Base-by-base conservation (phyloP, 2,329 filamentous ascomycete species). In the Penicillium digitatum region DNA sequence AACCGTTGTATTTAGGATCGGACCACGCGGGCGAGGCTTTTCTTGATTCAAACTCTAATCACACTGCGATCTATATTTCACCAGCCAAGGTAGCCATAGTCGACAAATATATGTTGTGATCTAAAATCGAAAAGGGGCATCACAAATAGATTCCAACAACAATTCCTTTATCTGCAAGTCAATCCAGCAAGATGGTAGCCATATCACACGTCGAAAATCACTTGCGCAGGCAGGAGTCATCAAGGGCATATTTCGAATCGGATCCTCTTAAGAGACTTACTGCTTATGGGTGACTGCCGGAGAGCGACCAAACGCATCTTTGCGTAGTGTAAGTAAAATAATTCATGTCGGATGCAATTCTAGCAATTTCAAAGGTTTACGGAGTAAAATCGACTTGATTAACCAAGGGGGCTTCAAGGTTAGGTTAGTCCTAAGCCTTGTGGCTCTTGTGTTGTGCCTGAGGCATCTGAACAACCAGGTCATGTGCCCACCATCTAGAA, bases 201-300 rank as follows among this genome's bases (percentile, higher is more conserved):
- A 26, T 26, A 3, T 26, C 22, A n/a, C 5, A 40, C 14, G 6
- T n/a, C 5, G 16, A 22, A 16, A 20, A 18, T 34, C 26, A 46
- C 27, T 57, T 60, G 37, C 52, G 48, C 12, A 62, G 18, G 27
- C 54, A 58, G n/a, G 60, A 62, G 29, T 45, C 48, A 39, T 24
- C 54, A 31, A 31, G n/a, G 2, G 37, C 16, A 18, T 31, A 50
- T 38, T 60, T 62, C 20, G 55, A 22, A 64, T 32, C 37, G 58
- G 49, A 9, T 55, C 20, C 18, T 60, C 57, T 27, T 52, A 54
- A 8, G 62, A 60, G 4, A 35, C 8, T 18, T 10, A n/a, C 34
- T 37, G n/a, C 11, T 3, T 37, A 37, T 11, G 8, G 16, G 32
- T 3, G n/a, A 35, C 32, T 18, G 8, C 8, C 7, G 16, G 3